Evolutionary conservation across 1,139 yeast species (phyloP), one percentile per base, ranked within the genome.

Genomic region (Geotrichum histeridarum): DNA sequence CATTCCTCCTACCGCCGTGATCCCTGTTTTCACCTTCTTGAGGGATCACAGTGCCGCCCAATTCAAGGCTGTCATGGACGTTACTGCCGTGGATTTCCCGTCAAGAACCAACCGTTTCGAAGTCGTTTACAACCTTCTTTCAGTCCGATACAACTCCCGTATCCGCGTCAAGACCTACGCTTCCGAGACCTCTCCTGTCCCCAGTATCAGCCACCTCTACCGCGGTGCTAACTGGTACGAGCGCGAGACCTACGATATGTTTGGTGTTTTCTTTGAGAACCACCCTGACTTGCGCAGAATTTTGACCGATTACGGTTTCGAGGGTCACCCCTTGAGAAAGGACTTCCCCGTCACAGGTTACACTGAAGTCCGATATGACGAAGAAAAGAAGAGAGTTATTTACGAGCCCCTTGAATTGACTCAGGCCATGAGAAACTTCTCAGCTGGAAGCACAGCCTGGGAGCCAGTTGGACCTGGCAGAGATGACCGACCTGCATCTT

Each of bases 331-430:
- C 14, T 78, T 88, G 69, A 82, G 95, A 72, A 88, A 88, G 72
- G 96, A 88, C 72, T 88, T 88, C 86, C 96, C 96, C 64, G 82
- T 93, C 48, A 86, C 95, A 48, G 95, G 95, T 59, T 88, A 86
- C 73, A 86, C 94, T 51, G 95, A 88, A 74, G 89, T 88, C 47
- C 80, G 93, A 69, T 88, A 87, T 71, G 95, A 88, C 70, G 91
- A 87, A 70, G 95, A 88, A 72, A 88, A 88, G 80, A 84, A 87
- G 77, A 81, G 96, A 69, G 84, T 88, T 56, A 88, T 88, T 36
- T 88, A 88, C 69, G 95, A 87, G 73, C 96, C 96, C 51, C 78
- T 88, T 67, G 95, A 88, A 74, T 78, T 87, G 70, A 85, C 95
- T 44, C 96, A 87, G 74, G 95, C 95, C 32, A 88, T 89, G 81